Evolutionary conservation across 164 flowering plant species (phyloP).

Genomic region (Warburgia ugandensis): DNA sequence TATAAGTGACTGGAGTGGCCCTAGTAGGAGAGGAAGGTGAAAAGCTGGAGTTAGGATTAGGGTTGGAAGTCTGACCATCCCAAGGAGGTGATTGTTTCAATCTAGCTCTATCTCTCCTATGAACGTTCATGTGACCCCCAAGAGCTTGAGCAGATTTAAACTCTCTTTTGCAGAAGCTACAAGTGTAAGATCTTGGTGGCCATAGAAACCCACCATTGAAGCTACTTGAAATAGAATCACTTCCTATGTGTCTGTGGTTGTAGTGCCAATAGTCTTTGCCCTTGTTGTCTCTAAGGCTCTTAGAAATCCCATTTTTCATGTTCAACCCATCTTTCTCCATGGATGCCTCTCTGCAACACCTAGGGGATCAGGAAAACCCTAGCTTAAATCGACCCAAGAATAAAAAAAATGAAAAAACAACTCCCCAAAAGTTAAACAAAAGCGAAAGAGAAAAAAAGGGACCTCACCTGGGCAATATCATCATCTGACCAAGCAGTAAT

Average conservation of each 20-base stretch:
- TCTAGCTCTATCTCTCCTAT: conserved; percentile 60
- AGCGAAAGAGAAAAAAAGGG: neutral
- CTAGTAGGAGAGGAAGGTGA: conserved; percentile 15
- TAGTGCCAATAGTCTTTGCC: too few species aligned
- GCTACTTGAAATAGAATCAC: neutral
- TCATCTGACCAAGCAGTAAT: neutral
- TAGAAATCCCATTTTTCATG: neutral
- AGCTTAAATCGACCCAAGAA: neutral
- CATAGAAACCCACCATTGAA: conserved; percentile 39
- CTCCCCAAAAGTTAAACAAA: neutral
- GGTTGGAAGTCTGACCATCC: conserved; percentile 12
- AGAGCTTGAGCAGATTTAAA: conserved; percentile 75
- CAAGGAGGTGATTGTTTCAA: conserved; percentile 35
- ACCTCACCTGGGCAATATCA: neutral
- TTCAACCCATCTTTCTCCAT: neutral
- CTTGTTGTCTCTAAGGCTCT: neutral
- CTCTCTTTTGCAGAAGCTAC: conserved; percentile 63
- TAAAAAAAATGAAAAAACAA: too few species aligned
- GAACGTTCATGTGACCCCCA: conserved; percentile 81
- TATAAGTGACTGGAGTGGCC: conserved; percentile 5
- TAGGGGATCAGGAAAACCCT: neutral
- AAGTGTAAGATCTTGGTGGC: conserved; percentile 68
- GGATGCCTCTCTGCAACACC: neutral
- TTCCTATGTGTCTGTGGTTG: too few species aligned
- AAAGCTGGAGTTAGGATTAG: conserved; percentile 20